Evolutionary conservation across 768 basidiomycete species (phyloP), one percentile per base, ranked within the genome.

Genomic region (Austroboletus festivus): DNA sequence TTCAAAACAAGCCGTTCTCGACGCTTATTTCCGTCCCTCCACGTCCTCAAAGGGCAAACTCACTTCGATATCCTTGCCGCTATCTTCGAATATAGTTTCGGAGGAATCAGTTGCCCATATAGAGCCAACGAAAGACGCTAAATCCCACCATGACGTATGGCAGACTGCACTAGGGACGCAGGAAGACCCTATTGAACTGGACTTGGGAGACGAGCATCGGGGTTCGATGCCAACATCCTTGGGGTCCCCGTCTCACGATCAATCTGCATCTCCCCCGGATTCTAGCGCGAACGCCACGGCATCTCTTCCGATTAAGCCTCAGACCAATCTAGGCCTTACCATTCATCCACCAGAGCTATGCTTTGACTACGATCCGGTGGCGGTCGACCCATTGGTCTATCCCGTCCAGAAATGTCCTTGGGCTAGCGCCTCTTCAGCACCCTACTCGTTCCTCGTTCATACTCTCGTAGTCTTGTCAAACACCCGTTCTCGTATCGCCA

Each of bases 401-500:
- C 59, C 69, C 45, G 62, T 74, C 26, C 62, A 67, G 24, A 52
- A 53, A n/a, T 72, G 71, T 44, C 71, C 76, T 8, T 83, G 81
- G 74, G 55, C 44, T 10, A 44, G 43, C 31, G 49, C 19, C 52
- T 58, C 56, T 22, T 61, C 73, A 5, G 77, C 80, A 4, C 86
- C 88, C 0, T 92, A 87, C 64, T 76, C 84, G 2, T 86, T 89
- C 61, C 75, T 92, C 21, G 78, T 78, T 1, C 79, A 82, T 58
- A 73, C 85, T 2, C 74, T 92, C 7, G 72, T 75, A 10, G 70
- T 77, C 10, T 61, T 91, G 20, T 79, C 80, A 3, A 65, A 74
- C 40, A 92, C 89, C 0, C 80, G 82, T 26, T 91, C 89, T 19
- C 80, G 89, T 22, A 86, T 82, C 43, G 61, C 72, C 28, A 90